phyloP scores from a whole-genome alignment of 345 rosid species.

The Murraya koenigii region DNA sequence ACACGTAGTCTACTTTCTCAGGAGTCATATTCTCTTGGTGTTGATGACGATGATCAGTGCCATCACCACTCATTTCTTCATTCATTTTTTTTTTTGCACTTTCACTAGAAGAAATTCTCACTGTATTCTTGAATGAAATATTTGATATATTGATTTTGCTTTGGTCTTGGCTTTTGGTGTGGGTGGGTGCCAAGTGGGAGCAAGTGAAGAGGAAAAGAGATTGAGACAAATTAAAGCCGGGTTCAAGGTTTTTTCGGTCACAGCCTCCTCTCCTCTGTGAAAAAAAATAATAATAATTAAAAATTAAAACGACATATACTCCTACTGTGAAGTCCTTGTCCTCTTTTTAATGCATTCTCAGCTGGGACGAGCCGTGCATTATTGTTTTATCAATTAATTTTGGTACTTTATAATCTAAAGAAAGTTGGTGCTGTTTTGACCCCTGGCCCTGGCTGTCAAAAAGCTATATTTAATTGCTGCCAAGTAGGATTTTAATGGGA shows the following conservation, averaged over 20 bases:
- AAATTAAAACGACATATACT: too few species aligned
- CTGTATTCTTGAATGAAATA: background rate
- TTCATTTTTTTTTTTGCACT: constrained; percentile 33
- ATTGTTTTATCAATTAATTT: background rate
- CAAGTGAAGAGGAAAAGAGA: background rate
- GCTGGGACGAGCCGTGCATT: background rate
- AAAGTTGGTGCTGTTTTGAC: background rate
- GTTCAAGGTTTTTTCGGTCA: constrained; percentile 2
- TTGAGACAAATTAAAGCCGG: background rate
- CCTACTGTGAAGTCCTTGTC: constrained; percentile 20
- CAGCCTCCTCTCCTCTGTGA: background rate
- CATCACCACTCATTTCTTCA: constrained; percentile 61
- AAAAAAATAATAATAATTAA: background rate
- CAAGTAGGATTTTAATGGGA: background rate
- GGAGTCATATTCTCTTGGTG: constrained; percentile 18
- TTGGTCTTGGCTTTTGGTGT: constrained; percentile 13
- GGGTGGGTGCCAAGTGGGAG: constrained; percentile 5
- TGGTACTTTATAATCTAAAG: background rate
- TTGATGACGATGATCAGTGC: constrained; percentile 18
- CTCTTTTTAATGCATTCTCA: constrained; percentile 1
- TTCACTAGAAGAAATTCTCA: too few species aligned
- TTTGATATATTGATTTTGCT: too few species aligned
- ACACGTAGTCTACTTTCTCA: constrained; percentile 71
- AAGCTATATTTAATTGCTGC: background rate
- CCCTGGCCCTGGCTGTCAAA: background rate